Evolutionary conservation across 805 yeast species (phyloP).

Genomic region (Ogataea corticis): DNA sequence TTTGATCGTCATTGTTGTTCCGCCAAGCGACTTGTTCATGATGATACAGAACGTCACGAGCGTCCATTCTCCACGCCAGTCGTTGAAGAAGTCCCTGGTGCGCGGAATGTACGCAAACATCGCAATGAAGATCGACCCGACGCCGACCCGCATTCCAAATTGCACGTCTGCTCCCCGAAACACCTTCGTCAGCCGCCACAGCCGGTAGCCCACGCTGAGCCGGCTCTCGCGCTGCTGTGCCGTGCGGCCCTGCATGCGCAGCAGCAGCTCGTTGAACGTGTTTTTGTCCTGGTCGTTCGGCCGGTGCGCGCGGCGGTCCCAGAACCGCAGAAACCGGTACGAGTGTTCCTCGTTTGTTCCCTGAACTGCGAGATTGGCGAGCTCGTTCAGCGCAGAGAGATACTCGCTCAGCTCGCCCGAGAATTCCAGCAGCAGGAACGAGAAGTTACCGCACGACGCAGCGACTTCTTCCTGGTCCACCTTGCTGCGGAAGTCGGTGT

Average conservation of each 20-base stretch:
- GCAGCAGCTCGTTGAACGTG: slow-evolving; percentile 39
- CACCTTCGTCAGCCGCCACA: slow-evolving; percentile 53
- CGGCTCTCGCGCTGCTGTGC: slow-evolving; percentile 8
- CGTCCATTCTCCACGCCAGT: slow-evolving; percentile 85
- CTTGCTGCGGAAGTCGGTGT: slow-evolving; percentile 38
- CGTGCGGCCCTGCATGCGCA: slow-evolving; percentile 13
- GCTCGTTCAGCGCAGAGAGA: slow-evolving; percentile 42
- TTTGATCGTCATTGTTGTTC: slow-evolving; percentile 75
- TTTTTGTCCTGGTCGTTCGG: slow-evolving; percentile 5
- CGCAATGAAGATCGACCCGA: slow-evolving; percentile 70
- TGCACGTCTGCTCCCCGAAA: slow-evolving; percentile 69
- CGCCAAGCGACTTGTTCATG: slow-evolving; percentile 84
- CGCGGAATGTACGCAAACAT: slow-evolving; percentile 63
- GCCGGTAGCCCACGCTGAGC: slow-evolving; percentile 28
- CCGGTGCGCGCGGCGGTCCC: slow-evolving; percentile 35
- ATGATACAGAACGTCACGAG: slow-evolving; percentile 78
- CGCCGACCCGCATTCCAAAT: slow-evolving; percentile 76
- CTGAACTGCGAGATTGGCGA: slow-evolving; percentile 2
- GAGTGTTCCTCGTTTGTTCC: slow-evolving; percentile 25
- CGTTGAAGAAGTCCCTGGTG: slow-evolving; percentile 53
- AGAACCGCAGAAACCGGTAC: slow-evolving; percentile 56
- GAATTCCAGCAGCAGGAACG: slow-evolving; percentile 62
- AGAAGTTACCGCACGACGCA: slow-evolving; percentile 80
- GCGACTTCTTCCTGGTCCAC: slow-evolving; percentile 78
- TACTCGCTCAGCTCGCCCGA: slow-evolving; percentile 57